Evolutionary conservation across 371 early-diverging fungal genomes (phyloP).

Genomic region (Gilbertella persicaria): DNA sequence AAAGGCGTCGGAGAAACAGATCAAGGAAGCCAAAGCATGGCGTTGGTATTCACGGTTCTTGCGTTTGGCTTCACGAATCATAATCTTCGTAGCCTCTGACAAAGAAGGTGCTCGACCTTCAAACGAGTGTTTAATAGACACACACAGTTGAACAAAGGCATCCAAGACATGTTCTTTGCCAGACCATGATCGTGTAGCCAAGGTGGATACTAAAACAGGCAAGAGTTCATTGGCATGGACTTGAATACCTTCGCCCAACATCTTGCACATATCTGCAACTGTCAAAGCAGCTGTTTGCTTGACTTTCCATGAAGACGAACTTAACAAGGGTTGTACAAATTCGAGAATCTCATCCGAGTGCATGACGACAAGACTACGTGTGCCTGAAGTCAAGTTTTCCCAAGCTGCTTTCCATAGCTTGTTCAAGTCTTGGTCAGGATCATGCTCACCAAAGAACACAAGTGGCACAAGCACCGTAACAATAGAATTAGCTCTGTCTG

Average conservation of each 20-base stretch:
- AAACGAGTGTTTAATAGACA: slow-evolving; percentile 56
- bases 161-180: slow-evolving; percentile 87
- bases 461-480: slow-evolving; percentile 72
- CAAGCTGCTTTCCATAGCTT: slow-evolving; percentile 79
- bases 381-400: slow-evolving; percentile 82
- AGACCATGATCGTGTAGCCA: slow-evolving; percentile 83
- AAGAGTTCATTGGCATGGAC: slow-evolving; percentile 54
- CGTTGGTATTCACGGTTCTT: slow-evolving; percentile 71
- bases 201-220: slow-evolving; percentile 63
- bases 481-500: slow-evolving; percentile 63
- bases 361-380: slow-evolving; percentile 60
- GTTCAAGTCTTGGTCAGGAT: slow-evolving; percentile 58
- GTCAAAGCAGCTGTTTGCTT: slow-evolving; percentile 79
- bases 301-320: slow-evolving; percentile 74
- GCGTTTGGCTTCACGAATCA: slow-evolving; percentile 74
- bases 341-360: slow-evolving; percentile 63
- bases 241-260: slow-evolving; percentile 33
- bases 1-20: slow-evolving; percentile 60
- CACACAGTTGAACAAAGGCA: slow-evolving; percentile 63
- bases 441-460: slow-evolving; percentile 76
- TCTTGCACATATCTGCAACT: slow-evolving; percentile 64
- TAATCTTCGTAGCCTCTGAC: slow-evolving; percentile 53
- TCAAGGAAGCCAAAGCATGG: slow-evolving; percentile 67
- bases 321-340: slow-evolving; percentile 58
- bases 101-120: slow-evolving; percentile 31